Evolutionary conservation across 495 filamentous ascomycete species (phyloP).

Genomic region (Aspergillus wentii): DNA sequence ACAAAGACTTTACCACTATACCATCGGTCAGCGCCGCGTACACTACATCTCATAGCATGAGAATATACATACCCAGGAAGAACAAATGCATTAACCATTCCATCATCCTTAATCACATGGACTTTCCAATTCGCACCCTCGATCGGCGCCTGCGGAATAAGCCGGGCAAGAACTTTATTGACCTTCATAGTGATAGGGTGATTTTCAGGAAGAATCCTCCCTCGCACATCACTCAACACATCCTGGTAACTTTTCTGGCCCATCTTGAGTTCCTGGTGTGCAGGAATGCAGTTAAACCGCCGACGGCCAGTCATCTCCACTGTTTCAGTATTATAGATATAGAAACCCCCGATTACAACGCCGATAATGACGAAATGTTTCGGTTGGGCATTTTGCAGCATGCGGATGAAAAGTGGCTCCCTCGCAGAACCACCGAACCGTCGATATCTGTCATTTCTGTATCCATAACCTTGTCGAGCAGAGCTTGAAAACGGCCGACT

Average conservation of each 20-base stretch:
- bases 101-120: constrained; percentile 69
- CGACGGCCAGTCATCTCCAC: constrained; percentile 75
- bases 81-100: constrained; percentile 76
- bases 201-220: constrained; percentile 43
- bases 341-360: constrained; percentile 44
- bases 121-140: constrained; percentile 71
- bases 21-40: constrained; percentile 4
- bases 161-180: constrained; percentile 59
- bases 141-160: constrained; percentile 67
- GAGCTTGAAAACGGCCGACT: constrained; percentile 17
- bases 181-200: constrained; percentile 54
- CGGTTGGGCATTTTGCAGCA: constrained; percentile 21
- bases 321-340: constrained; percentile 67
- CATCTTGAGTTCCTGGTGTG: constrained; percentile 48
- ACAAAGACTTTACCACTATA: constrained; percentile 85
- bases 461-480: constrained; percentile 3
- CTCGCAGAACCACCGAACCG: constrained; percentile 20
- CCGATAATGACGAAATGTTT: constrained; percentile 31
- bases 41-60: not conserved
- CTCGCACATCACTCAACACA: constrained; percentile 43
- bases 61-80: constrained; percentile 57
- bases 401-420: constrained; percentile 10
- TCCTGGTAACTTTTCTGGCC: constrained; percentile 47
- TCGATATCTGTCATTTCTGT: constrained; percentile 22
- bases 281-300: constrained; percentile 74